These are phyloP conservation scores for Xerophyta viscosa DNA, from an alignment of 106 monocot species.

Conservation along the genomic window DNA sequence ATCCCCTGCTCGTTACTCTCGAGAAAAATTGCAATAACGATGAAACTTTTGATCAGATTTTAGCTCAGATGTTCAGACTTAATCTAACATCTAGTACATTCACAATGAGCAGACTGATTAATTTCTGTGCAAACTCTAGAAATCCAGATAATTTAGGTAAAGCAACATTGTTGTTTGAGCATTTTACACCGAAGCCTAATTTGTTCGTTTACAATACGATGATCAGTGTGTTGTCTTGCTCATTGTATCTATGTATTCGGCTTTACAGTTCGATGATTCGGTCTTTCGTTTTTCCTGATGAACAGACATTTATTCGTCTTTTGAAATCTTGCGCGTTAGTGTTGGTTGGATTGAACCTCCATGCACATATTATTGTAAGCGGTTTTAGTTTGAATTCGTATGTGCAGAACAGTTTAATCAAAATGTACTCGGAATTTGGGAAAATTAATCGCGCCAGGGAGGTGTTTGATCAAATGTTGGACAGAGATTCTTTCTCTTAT, in stretches of 20 bases:
- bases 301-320: conserved; percentile 42
- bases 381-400: conserved; percentile 26
- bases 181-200: conserved; percentile 57
- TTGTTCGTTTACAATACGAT: conserved; percentile 60
- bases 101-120: conserved; percentile 60
- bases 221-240: conserved; percentile 50
- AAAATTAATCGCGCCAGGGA: conserved; percentile 13
- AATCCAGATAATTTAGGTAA: conserved; percentile 14
- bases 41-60: conserved; percentile 37
- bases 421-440: conserved; percentile 36
- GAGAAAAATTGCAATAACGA: conserved; percentile 32
- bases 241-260: conserved; percentile 1
- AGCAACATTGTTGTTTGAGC: conserved; percentile 40
- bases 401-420: conserved; percentile 53
- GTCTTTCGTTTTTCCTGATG: conserved; percentile 27
- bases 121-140: conserved; percentile 38
- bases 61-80: conserved; percentile 43
- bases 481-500: conserved; percentile 34
- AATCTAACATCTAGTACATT: conserved; percentile 37
- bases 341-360: conserved; percentile 20
- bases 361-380: conserved; percentile 32
- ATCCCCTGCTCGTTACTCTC: conserved; percentile 49
- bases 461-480: conserved; percentile 28
- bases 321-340: conserved; percentile 21
- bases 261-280: conserved; percentile 38